Conservation (phyloP, 495 filamentous ascomycete species). For the Hypoxylon lienhwacheense region DNA sequence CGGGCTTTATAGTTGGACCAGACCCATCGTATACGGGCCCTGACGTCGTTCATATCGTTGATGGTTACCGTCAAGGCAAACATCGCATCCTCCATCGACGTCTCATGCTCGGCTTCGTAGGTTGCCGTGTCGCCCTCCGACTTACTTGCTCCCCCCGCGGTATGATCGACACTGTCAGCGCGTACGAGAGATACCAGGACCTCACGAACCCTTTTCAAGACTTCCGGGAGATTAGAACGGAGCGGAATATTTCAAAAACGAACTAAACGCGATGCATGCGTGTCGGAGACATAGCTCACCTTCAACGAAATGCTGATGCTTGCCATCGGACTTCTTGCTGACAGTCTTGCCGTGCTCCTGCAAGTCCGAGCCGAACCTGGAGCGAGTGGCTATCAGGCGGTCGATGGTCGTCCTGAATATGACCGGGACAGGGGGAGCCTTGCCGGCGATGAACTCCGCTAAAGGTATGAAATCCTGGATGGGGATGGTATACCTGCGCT, state of each 20-base stretch:
- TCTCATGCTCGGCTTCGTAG: conserved; percentile 42
- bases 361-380: conserved; percentile 20
- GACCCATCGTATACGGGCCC: conserved; percentile 21
- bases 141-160: conserved; percentile 4
- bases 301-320: conserved; percentile 43
- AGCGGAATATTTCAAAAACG: no score
- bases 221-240: no score
- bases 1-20: conserved; percentile 37
- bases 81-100: conserved; percentile 33
- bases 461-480: conserved; percentile 45
- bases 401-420: conserved; percentile 27
- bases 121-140: conserved; percentile 1
- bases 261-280: no score
- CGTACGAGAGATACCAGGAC: no score
- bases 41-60: conserved; percentile 32
- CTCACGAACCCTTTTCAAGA: no score
- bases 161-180: no score
- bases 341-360: conserved; percentile 18
- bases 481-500: conserved; percentile 39
- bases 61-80: conserved; percentile 29
- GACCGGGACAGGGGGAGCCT: conserved; percentile 33
- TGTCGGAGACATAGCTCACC: no score
- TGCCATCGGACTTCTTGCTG: conserved; percentile 28
- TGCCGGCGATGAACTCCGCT: conserved; percentile 42
- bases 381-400: conserved; percentile 36